Evolutionary conservation across 2,329 filamentous ascomycete species (phyloP).

Genomic region (Cladosporium sp.): DNA sequence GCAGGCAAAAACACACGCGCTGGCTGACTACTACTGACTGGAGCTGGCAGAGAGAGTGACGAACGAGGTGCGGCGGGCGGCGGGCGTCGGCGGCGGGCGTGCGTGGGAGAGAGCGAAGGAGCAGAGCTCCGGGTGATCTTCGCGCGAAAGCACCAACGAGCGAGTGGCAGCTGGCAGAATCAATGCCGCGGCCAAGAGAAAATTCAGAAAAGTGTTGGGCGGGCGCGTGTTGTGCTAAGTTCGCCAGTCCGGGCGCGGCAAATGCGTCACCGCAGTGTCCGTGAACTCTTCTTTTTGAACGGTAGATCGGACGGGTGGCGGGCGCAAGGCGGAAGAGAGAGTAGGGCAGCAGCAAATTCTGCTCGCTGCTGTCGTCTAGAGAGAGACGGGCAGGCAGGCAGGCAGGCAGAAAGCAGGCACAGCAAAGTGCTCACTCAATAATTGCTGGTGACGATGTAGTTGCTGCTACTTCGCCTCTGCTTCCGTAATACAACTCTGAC

Average conservation of each 20-base stretch:
- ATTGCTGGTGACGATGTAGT: background rate
- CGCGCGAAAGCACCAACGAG: background rate
- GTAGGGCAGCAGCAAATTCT: background rate
- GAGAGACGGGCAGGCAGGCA: background rate
- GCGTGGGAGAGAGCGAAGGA: no score
- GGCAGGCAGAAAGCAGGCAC: no score
- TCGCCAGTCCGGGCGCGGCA: background rate
- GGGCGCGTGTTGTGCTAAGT: background rate
- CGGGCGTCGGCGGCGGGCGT: no score
- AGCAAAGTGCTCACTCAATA: background rate
- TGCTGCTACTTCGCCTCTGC: no score
- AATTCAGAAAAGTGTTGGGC: background rate
- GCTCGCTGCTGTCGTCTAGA: background rate
- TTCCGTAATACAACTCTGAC: no score
- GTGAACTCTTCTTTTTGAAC: no score
- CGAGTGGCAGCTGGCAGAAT: no score
- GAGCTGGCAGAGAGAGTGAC: no score
- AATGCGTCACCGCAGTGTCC: background rate
- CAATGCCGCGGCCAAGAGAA: background rate
- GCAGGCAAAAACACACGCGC: slow-evolving; percentile 1
- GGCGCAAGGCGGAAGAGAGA: background rate
- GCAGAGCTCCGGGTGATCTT: background rate
- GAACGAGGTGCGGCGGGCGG: background rate
- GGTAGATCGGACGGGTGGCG: background rate
- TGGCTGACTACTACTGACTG: background rate